Evolutionary conservation across 306 rosid genomes (phyloP), one percentile per base, ranked within the genome.

Genomic region (Sesbania bispinosa): DNA sequence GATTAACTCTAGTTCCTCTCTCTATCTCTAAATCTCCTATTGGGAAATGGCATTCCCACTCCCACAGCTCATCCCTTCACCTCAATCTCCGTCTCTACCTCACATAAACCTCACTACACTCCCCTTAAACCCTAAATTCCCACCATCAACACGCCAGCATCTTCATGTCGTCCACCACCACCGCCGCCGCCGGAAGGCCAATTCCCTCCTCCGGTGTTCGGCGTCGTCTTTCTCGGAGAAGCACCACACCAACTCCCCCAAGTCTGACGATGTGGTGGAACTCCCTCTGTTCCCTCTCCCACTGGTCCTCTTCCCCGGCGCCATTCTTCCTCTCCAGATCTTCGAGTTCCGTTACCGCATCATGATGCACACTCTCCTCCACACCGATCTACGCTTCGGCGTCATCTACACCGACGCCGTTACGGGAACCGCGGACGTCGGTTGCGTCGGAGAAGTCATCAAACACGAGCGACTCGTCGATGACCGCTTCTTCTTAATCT

Each of bases 281-380:
- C 96, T 95, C 29, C 99, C 99, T 1, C 87, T 95, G 4, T 95
- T 95, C 20, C 99, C 99, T 2, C 83, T 95, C 2, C 96, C 97
- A 1, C 78, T 95, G 0, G 97, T 95, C 1, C 96, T 95, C 68
- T 95, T 95, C 81, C 99, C 99, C 0, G 99, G 99, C 29, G 97
- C 99, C 0, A 88, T 91, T 26, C 91, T 95, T 11, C 99, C 99
- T 2, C 57, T 95, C 21, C 97, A 94, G 93, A 94, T 94, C 96
- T 94, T 94, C 62, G 99, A 94, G 87, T 89, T 94, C 80, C 96
- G 99, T 2, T 94, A 94, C 88, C 90, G 99, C 18, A 88, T 94
- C 76, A 95, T 95, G 99, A 95, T 91, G 99, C 99, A 95, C 83
- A 91, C 96, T 2, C 93, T 95, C 41, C 96, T 95, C 47, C 96